Evolutionary conservation across 2,329 filamentous ascomycete genomes (phyloP).

Genomic region (Immersiporthe knoxdaviesiana): DNA sequence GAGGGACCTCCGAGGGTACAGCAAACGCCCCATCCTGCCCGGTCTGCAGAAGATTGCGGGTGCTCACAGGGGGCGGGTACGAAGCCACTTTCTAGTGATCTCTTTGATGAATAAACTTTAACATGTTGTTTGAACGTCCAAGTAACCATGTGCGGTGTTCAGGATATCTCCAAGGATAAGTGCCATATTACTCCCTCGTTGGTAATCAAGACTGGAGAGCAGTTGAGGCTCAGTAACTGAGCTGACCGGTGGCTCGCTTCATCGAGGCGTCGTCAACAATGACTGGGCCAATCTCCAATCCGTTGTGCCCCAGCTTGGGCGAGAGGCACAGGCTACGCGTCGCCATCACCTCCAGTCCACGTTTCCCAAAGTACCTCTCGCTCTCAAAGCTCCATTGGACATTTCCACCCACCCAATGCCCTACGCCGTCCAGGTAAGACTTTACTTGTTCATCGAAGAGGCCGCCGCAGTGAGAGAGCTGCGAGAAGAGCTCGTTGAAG

Average conservation of each 20-base stretch:
- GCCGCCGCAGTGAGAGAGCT: constrained; percentile 28
- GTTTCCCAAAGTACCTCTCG: constrained; percentile 10
- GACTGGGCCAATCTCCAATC: background rate
- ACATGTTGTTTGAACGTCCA: background rate
- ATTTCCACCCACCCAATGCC: constrained; percentile 33
- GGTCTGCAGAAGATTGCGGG: background rate
- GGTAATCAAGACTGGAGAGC: background rate
- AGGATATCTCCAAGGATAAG: background rate
- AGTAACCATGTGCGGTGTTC: background rate
- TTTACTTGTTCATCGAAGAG: constrained; percentile 31
- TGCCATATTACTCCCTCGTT: too few relatives aligned
- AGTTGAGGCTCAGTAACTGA: background rate
- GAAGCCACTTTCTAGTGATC: background rate
- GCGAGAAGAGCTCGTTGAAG: constrained; percentile 28
- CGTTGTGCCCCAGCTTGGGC: background rate
- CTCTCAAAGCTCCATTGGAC: constrained; percentile 41
- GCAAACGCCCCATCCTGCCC: too few relatives aligned
- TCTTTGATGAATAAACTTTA: background rate
- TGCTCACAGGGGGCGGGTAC: background rate
- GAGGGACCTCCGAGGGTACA: too few relatives aligned
- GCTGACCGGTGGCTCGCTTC: background rate
- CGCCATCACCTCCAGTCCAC: background rate
- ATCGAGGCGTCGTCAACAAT: background rate
- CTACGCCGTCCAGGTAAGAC: constrained; percentile 31
- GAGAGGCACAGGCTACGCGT: constrained; percentile 10